Conservation (phyloP, 257 asterid genomes). For the Hygrophila difformis region DNA sequence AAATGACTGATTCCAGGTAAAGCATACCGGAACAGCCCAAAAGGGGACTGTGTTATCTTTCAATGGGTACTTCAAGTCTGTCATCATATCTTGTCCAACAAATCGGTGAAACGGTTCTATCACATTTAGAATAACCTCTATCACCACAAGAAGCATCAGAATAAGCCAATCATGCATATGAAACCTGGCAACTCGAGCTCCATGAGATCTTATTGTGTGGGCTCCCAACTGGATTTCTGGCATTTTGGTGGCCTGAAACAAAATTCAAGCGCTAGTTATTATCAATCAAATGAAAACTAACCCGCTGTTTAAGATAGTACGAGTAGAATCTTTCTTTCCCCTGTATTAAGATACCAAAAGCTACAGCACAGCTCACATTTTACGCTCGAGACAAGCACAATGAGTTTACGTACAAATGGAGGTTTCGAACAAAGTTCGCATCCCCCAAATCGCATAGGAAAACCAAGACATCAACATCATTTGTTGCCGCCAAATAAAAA, state of each 20-base stretch:
- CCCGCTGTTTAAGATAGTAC: too few relatives aligned
- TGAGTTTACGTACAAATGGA: too few relatives aligned
- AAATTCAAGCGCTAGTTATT: not conserved
- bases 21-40: conserved; percentile 88
- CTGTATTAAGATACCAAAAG: too few relatives aligned
- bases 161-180: conserved; percentile 97
- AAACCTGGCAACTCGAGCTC: conserved; percentile 64
- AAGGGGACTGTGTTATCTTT: conserved; percentile 73
- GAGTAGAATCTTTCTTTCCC: too few relatives aligned
- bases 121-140: conserved; percentile 59
- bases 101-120: conserved; percentile 94
- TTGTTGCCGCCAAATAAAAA: not conserved
- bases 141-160: conserved; percentile 68
- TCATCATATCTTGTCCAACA: conserved; percentile 87
- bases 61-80: conserved; percentile 81
- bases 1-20: not conserved
- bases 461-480: too few relatives aligned
- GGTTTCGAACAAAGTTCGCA: too few relatives aligned
- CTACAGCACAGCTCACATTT: too few relatives aligned
- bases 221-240: conserved; percentile 49
- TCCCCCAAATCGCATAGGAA: too few relatives aligned
- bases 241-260: not conserved
- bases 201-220: conserved; percentile 80
- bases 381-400: too few relatives aligned
- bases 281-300: too few relatives aligned